phyloP scores from a whole-genome alignment of 768 basidiomycete genomes.

The Auricularia heimuer region DNA sequence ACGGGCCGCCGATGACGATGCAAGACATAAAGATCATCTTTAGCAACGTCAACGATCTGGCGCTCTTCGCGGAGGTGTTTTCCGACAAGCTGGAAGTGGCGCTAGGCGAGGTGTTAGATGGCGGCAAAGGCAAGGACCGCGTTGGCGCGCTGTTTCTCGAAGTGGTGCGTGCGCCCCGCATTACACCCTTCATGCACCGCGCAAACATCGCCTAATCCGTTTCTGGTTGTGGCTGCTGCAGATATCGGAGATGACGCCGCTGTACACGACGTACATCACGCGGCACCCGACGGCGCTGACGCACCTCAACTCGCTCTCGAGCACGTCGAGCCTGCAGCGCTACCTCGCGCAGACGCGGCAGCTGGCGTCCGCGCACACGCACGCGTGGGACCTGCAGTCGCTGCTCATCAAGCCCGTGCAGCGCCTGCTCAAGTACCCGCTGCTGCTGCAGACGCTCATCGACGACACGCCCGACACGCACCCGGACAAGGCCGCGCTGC shows the following conservation, averaged over 20 bases:
- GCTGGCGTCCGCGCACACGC: slow-evolving; percentile 60
- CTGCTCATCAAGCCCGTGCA: slow-evolving; percentile 98
- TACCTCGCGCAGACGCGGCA: slow-evolving; percentile 61
- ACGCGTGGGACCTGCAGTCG: slow-evolving; percentile 88
- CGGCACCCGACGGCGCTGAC: slow-evolving; percentile 65
- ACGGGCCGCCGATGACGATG: slow-evolving; percentile 50
- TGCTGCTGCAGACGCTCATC: slow-evolving; percentile 69
- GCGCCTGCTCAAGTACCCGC: slow-evolving; percentile 86
- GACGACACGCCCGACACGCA: slow-evolving; percentile 64
- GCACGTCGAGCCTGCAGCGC: slow-evolving; percentile 46
- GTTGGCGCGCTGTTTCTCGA: slow-evolving; percentile 64
- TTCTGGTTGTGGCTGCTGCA: slow-evolving; percentile 19
- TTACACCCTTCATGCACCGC: slow-evolving; percentile 2
- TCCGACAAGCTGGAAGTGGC: slow-evolving; percentile 55
- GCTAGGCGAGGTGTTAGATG: slow-evolving; percentile 51
- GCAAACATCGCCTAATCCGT: neutral
- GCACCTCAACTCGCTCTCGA: slow-evolving; percentile 42
- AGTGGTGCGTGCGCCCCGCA: slow-evolving; percentile 38
- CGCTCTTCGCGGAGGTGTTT: slow-evolving; percentile 58
- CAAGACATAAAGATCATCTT: slow-evolving; percentile 69
- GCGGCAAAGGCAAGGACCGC: slow-evolving; percentile 55
- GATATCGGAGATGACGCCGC: slow-evolving; percentile 61
- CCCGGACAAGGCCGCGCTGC: slow-evolving; percentile 51
- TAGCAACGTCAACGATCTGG: slow-evolving; percentile 66
- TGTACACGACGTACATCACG: slow-evolving; percentile 74